Base-by-base conservation (phyloP, 306 rosid species). In the Corylus heterophylla region DNA sequence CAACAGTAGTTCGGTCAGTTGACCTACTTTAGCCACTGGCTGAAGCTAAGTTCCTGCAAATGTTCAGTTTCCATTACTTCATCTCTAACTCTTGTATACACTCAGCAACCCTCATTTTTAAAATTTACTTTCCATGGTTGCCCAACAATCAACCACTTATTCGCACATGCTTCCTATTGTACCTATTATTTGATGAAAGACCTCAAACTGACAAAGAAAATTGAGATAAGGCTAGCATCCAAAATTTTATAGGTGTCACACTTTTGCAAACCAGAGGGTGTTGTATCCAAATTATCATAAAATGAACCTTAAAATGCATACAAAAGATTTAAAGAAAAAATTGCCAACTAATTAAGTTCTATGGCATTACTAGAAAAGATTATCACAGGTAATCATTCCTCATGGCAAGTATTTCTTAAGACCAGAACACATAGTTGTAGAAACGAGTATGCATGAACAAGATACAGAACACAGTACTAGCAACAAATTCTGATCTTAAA, bases 41-140 rank as follows among this genome's bases (percentile, higher is more conserved):
- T 35, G 49, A 67, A 67, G 72, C 72, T 39, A 67, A 31, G 22
- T n/a, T 67, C 48, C 72, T 37, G 72, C 51, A 49, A 17, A 18
- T 67, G 72, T 67, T 14, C 47, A 7, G 12, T 8, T 20, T 9
- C 64, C 13, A 62, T 12, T 25, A 27, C 1, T 62, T 58, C 35
- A 6, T 29, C 42, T 58, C 69, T 62, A 3, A 62, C 44, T 62
- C 69, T 62, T 62, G 16, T 29, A 29, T 62, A 18, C 16, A 29
- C 8, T 17, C 44, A 62, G 3, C 29, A 20, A 56, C n/a, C 63
- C 63, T 56, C 63, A 20, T 56, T 56, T 56, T 20, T 10, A 63
- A 31, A 31, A 3, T 31, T 8, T 8, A 35, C 47, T 64, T 63
- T 13, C 48, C 9, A 14, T 35, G 17, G 47, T 37, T 64, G 20